These are phyloP conservation scores for Crithidia thermophila DNA, from an alignment of 208 protist species.

Conservation along the genomic window DNA sequence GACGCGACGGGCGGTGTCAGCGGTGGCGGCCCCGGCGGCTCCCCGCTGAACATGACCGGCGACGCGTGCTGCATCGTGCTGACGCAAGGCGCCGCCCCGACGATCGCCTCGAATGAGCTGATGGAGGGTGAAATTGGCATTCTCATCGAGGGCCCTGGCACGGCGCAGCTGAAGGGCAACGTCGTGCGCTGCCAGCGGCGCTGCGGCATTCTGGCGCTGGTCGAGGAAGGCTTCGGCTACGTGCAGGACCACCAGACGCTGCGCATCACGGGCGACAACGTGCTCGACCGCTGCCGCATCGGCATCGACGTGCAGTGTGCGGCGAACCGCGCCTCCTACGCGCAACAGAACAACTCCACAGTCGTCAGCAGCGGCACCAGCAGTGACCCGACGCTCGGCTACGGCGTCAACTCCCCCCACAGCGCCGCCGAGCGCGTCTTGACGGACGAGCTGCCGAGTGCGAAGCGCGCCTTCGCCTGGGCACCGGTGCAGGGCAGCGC, in stretches of 20 bases:
- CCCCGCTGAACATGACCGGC: constrained; percentile 13
- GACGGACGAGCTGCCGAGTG: constrained; percentile 38
- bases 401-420: not conserved
- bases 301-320: constrained; percentile 79
- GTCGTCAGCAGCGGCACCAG: not conserved
- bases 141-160: constrained; percentile 64
- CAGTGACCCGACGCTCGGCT: not conserved
- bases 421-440: constrained; percentile 26
- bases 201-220: constrained; percentile 77
- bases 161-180: constrained; percentile 72
- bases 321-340: constrained; percentile 12
- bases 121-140: constrained; percentile 78
- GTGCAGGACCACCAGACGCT: constrained; percentile 39
- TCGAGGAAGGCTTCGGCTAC: constrained; percentile 43
- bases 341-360: constrained; percentile 10
- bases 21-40: not conserved
- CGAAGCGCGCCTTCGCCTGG: constrained; percentile 51
- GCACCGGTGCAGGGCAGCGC: constrained; percentile 22
- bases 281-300: constrained; percentile 81
- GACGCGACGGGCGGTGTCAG: not conserved
- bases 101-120: constrained; percentile 71
- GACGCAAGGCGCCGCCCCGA: constrained; percentile 63
- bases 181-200: constrained; percentile 69
- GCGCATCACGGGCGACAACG: constrained; percentile 77
- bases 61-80: constrained; percentile 72